Percentiles rank a stretch among this genome's conserved stretches.
Evolutionary conservation across 768 basidiomycete species (phyloP).

Genomic region (Phlebiopsis gigantea): DNA sequence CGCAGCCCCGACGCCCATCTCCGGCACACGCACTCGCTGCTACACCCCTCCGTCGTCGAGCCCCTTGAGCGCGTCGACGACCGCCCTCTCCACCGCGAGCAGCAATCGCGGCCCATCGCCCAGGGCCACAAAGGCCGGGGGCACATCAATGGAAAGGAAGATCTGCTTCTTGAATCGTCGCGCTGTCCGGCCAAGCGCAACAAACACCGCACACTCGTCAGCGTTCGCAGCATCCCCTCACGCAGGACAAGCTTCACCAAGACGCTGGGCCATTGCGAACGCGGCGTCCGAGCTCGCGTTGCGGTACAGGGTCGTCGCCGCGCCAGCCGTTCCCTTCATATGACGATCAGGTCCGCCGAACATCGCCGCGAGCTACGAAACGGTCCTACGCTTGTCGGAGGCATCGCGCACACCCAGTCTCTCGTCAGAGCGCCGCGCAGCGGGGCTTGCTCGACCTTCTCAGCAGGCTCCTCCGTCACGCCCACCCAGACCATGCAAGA

Average conservation of each 20-base stretch:
- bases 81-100: slow-evolving; percentile 56
- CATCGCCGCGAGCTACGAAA: neutral
- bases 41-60: neutral
- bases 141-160: slow-evolving; percentile 66
- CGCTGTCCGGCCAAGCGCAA: slow-evolving; percentile 35
- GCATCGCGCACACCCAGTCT: slow-evolving; percentile 87
- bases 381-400: slow-evolving; percentile 33
- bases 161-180: slow-evolving; percentile 61
- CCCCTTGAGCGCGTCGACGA: slow-evolving; percentile 42
- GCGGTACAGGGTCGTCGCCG: slow-evolving; percentile 63
- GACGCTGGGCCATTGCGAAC: slow-evolving; percentile 70
- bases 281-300: slow-evolving; percentile 57
- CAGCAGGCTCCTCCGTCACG: slow-evolving; percentile 42
- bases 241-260: slow-evolving; percentile 47
- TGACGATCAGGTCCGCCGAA: neutral
- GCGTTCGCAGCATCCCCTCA: slow-evolving; percentile 4
- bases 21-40: neutral
- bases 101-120: slow-evolving; percentile 44
- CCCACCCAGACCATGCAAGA: slow-evolving; percentile 86
- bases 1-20: neutral
- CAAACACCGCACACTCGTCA: slow-evolving; percentile 4
- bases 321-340: slow-evolving; percentile 11
- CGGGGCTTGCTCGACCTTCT: slow-evolving; percentile 41
- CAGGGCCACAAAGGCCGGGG: slow-evolving; percentile 32
- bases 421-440: slow-evolving; percentile 52